Evolutionary conservation across 495 filamentous ascomycete species (phyloP), one percentile per base, ranked within the genome.

Genomic region (Penicillium ochrochloron): DNA sequence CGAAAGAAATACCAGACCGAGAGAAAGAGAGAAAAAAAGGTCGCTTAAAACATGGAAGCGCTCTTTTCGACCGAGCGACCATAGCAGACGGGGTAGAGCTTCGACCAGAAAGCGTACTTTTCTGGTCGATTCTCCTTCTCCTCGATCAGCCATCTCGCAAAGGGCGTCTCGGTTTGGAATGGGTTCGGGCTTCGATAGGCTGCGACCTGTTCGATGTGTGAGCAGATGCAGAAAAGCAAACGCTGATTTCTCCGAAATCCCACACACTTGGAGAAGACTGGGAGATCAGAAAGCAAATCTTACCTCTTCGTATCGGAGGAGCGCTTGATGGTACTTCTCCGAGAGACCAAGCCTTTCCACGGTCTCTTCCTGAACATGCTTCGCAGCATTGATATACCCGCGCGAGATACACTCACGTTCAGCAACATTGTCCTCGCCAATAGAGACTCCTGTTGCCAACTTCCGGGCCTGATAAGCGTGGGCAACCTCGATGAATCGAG

Each of bases 1-100:
- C 23, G 29, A 42, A 42, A 7, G 19, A 58, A 12, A 31, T 35
- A 12, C 31, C 33, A 56, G 9, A 21, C 10, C 21, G 44, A 23
- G 11, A 23, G 19, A 12, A 25, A 14, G 44, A 12, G 44, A 56
- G n/a, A 14, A 0, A 17, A 1, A 17, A 2, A 37, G 5, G 8
- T 19, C 17, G 33, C n/a, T 34, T 31, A 56, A 17, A 56, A 37
- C 31, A 72, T 46, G 39, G 61, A 54, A 35, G 75, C 64, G 33
- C 73, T 76, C 67, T 77, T 59, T 19, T 75, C 62, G 17, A 79
- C 70, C 23, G 66, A 72, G 53, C 72, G 70, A 17, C 67, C 68
- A 60, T 78, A 76, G 69, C 76, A 80, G 57, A 79, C 44, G 11
- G 75, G 76, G 63, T 76, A 80, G 50, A 80, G 59, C 61, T 62